phyloP scores from a whole-genome alignment of 208 protist species.

The Wallacemonas sp. region DNA sequence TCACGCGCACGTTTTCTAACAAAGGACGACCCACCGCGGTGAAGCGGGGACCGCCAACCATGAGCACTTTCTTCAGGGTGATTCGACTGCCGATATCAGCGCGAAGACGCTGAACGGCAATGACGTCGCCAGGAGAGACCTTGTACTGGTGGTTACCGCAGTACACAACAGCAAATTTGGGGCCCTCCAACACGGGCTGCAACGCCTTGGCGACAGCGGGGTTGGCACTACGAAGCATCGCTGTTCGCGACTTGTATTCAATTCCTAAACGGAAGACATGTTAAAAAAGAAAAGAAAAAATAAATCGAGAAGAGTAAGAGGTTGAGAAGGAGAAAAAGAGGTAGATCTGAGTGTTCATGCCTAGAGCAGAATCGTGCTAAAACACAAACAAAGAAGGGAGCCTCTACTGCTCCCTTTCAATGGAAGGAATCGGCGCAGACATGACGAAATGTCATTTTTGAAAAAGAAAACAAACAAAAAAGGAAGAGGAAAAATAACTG shows the following conservation, averaged over 20 bases:
- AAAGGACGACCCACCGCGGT: constrained; percentile 89
- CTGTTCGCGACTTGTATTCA: too few relatives aligned
- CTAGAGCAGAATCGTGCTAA: too few relatives aligned
- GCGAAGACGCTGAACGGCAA: constrained; percentile 78
- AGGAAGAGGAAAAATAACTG: not conserved
- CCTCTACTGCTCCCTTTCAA: too few relatives aligned
- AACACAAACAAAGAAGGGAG: not conserved
- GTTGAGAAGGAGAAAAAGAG: constrained; percentile 16
- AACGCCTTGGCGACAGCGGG: constrained; percentile 40
- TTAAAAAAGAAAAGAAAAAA: not conserved
- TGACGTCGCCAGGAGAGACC: constrained; percentile 76
- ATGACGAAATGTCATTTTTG: too few relatives aligned
- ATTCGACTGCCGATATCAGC: constrained; percentile 82
- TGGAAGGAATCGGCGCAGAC: too few relatives aligned
- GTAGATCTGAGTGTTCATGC: not conserved
- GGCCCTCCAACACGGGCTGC: constrained; percentile 52
- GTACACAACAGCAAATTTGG: constrained; percentile 90
- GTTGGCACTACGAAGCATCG: constrained; percentile 43
- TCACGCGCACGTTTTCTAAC: constrained; percentile 61
- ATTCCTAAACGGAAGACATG: too few relatives aligned
- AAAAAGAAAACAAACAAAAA: not conserved
- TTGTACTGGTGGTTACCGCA: constrained; percentile 91
- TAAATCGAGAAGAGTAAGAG: not conserved
- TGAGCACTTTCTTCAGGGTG: constrained; percentile 86
- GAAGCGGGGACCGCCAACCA: constrained; percentile 84